These are phyloP conservation scores for Brettanomyces bruxellensis DNA, from an alignment of 805 yeast genomes.

Conservation along the genomic window DNA sequence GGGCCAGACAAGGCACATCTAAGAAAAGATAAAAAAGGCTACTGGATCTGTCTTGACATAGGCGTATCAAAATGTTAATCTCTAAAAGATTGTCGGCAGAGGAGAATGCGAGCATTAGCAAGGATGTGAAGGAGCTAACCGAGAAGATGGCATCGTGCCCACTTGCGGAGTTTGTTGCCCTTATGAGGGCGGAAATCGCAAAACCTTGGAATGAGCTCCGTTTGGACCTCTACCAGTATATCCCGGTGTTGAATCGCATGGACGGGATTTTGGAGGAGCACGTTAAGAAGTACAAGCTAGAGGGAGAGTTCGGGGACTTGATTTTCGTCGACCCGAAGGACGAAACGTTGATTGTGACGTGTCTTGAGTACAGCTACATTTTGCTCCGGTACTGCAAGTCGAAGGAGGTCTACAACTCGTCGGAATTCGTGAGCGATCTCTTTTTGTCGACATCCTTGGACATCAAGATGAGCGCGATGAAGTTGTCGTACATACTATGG, in stretches of 20 bases:
- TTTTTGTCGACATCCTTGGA: conserved; percentile 51
- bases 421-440: conserved; percentile 49
- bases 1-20: too few relatives aligned
- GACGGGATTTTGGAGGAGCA: conserved; percentile 54
- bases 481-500: conserved; percentile 41
- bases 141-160: conserved; percentile 11
- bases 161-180: conserved; percentile 12
- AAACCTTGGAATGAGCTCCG: conserved; percentile 24
- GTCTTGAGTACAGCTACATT: conserved; percentile 52
- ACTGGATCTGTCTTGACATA: too few relatives aligned
- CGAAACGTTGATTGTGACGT: conserved; percentile 35
- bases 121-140: conserved; percentile 8
- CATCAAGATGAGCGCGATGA: conserved; percentile 52
- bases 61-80: conserved; percentile 7
- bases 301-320: conserved; percentile 37
- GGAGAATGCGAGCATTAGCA: conserved; percentile 9
- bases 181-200: conserved; percentile 10
- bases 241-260: conserved; percentile 63
- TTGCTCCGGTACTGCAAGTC: conserved; percentile 64
- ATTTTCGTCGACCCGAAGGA: conserved; percentile 37
- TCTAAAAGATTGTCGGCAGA: conserved; percentile 9
- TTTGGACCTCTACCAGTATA: conserved; percentile 63
- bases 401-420: conserved; percentile 58
- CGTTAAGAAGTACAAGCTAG: conserved; percentile 45
- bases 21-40: too few relatives aligned